Evolutionary conservation across 495 filamentous ascomycete genomes (phyloP).

Genomic region (Barbatosphaeria neglecta): DNA sequence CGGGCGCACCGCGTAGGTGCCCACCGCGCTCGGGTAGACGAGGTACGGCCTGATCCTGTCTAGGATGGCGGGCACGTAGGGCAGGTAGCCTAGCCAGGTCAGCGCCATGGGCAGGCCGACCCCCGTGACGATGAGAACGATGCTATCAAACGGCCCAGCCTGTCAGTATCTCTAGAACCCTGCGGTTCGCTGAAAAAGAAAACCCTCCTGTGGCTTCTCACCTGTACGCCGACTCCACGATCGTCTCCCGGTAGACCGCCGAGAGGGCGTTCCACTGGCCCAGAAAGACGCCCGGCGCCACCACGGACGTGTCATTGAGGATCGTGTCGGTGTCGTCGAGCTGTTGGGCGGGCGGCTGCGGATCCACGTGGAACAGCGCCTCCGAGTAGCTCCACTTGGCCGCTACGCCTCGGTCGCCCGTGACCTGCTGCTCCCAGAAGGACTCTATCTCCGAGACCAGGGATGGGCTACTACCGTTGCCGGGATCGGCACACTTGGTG

Average conservation of each 20-base stretch:
- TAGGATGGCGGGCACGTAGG: constrained; percentile 6
- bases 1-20: constrained; percentile 13
- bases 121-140: constrained; percentile 3
- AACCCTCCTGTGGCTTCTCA: too few relatives aligned
- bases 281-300: too few relatives aligned
- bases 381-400: constrained; percentile 4
- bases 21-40: constrained; percentile 17
- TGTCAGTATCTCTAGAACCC: neutral
- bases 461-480: too few relatives aligned
- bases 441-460: constrained; percentile 4
- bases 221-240: too few relatives aligned
- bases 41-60: constrained; percentile 10
- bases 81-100: constrained; percentile 9
- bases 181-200: neutral
- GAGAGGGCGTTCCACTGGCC: too few relatives aligned
- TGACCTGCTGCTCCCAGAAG: constrained; percentile 6
- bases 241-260: too few relatives aligned
- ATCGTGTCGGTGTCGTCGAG: neutral
- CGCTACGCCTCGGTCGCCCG: constrained; percentile 1
- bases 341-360: constrained; percentile 1
- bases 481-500: neutral
- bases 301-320: neutral
- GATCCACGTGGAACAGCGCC: constrained; percentile 2
- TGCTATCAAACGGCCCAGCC: neutral
- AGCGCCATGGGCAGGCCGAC: constrained; percentile 10